phyloP scores from a whole-genome alignment of 495 filamentous ascomycete species.

The Penicillium steckii region DNA sequence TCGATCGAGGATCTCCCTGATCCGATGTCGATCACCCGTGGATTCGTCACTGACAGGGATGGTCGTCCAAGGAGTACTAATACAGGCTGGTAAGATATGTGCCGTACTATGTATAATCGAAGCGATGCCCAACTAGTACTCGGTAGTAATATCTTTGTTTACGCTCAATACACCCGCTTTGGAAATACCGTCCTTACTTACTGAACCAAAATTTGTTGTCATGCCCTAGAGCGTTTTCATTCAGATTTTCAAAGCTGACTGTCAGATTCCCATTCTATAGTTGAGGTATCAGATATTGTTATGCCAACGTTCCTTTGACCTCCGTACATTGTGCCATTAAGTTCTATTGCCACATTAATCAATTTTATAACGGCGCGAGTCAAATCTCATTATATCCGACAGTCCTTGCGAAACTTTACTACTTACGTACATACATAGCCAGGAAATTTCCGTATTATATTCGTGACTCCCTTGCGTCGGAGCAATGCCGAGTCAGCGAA shows the following conservation, averaged over 20 bases:
- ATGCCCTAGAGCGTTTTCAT: no score
- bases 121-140: background rate
- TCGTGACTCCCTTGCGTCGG: conserved; percentile 27
- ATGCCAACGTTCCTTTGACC: background rate
- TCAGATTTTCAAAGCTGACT: no score
- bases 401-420: conserved; percentile 7
- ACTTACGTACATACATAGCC: background rate
- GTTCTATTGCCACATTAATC: background rate
- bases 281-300: no score
- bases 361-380: background rate
- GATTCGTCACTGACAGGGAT: conserved; percentile 26
- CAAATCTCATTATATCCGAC: conserved; percentile 13
- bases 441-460: conserved; percentile 3
- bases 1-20: conserved; percentile 15
- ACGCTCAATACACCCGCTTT: background rate
- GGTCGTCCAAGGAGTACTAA: conserved; percentile 8
- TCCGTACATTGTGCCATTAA: background rate
- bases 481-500: conserved; percentile 19
- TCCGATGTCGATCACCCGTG: conserved; percentile 19
- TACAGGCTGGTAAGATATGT: conserved; percentile 2
- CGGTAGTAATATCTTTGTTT: background rate
- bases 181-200: no score
- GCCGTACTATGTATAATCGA: background rate
- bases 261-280: no score
- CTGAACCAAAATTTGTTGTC: no score